phyloP scores from a whole-genome alignment of 768 basidiomycete species.

The Lepiota venenata region DNA sequence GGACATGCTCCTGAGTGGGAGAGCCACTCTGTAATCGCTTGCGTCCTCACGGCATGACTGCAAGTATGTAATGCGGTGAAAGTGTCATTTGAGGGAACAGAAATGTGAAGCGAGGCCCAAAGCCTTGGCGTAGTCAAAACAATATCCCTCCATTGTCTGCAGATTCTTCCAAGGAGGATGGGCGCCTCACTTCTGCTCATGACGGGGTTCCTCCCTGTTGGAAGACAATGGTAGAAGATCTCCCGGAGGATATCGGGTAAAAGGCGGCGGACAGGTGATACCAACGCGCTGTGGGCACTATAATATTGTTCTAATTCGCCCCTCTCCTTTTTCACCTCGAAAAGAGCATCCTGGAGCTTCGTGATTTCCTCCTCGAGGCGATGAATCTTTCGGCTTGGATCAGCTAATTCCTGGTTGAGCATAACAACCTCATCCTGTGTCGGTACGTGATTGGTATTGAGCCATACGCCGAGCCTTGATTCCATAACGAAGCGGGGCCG shows the following conservation, averaged over 20 bases:
- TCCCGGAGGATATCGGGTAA: slow-evolving; percentile 16
- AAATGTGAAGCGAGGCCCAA: slow-evolving; percentile 17
- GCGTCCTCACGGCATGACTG: neutral
- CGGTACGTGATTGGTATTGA: slow-evolving; percentile 11
- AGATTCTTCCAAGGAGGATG: slow-evolving; percentile 15
- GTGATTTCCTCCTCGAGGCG: neutral
- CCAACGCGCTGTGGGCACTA: neutral
- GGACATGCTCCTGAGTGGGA: slow-evolving; percentile 6
- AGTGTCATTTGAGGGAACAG: slow-evolving; percentile 8
- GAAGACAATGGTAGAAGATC: slow-evolving; percentile 17
- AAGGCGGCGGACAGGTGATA: slow-evolving; percentile 14
- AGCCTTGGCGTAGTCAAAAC: slow-evolving; percentile 11
- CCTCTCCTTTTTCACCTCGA: neutral
- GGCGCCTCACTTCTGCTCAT: slow-evolving; percentile 16
- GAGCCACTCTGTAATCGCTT: slow-evolving; percentile 7
- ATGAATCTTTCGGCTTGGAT: neutral
- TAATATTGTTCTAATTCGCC: neutral
- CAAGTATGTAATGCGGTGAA: neutral
- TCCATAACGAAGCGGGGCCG: slow-evolving; percentile 1
- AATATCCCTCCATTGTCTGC: slow-evolving; percentile 14
- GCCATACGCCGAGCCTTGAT: neutral
- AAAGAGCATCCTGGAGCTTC: neutral
- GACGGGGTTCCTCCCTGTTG: slow-evolving; percentile 13
- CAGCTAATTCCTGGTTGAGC: neutral
- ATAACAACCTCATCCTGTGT: neutral